Percentiles rank a stretch among this genome's conserved stretches.
Conservation (phyloP, 352 stramenopile genomes). For the Globisporangium orthogonon region DNA sequence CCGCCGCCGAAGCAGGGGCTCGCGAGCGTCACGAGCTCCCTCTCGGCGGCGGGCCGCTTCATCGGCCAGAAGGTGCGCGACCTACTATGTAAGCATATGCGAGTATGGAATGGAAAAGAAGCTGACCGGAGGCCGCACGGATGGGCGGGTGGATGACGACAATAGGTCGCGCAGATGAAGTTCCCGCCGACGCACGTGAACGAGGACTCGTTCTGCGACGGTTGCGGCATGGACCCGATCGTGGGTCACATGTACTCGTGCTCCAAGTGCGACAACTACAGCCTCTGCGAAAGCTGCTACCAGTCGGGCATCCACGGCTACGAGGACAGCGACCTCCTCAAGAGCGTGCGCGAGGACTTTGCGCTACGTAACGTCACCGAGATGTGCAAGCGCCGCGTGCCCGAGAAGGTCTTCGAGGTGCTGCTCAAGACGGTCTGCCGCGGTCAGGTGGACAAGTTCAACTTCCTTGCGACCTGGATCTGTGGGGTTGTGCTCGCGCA, state of each 20-base stretch:
- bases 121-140: too few species aligned
- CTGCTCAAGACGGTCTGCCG: conserved; percentile 81
- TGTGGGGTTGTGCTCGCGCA: conserved; percentile 67
- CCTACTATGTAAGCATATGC: too few species aligned
- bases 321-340: conserved; percentile 70
- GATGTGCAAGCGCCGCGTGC: conserved; percentile 63
- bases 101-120: too few species aligned
- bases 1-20: conserved; percentile 29
- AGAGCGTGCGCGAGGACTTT: conserved; percentile 80
- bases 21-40: conserved; percentile 51
- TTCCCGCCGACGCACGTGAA: conserved; percentile 68
- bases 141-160: too few species aligned
- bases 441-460: conserved; percentile 86
- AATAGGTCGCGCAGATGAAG: conserved; percentile 68
- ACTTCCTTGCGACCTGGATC: conserved; percentile 86
- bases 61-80: conserved; percentile 57
- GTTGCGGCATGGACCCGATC: conserved; percentile 86
- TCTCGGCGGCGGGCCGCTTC: conserved; percentile 69
- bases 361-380: conserved; percentile 73
- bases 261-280: conserved; percentile 82
- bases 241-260: conserved; percentile 87
- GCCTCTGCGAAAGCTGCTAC: conserved; percentile 80
- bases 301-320: conserved; percentile 79
- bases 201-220: conserved; percentile 87
- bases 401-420: conserved; percentile 76